Base-by-base conservation (phyloP, 495 filamentous ascomycete genomes). In the Penicillium turbatum region DNA sequence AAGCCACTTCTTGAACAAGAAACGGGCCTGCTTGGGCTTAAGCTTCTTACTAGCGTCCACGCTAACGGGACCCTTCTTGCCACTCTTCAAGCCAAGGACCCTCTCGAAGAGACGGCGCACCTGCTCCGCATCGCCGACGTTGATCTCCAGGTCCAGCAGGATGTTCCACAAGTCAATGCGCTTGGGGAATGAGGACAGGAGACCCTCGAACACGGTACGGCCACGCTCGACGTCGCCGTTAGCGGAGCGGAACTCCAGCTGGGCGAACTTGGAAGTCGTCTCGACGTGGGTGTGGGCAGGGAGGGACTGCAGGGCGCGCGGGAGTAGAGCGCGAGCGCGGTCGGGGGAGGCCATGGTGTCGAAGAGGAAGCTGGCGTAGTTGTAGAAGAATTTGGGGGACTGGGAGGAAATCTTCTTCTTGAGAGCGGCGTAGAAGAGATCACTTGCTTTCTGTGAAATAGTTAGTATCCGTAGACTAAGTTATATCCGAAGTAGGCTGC, bases 341-440 rank as follows among this genome's bases (percentile, higher is more conserved):
- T 86, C 84, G 0, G 88, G 82, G n/a, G 80, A 76, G 53, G 79
- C 74, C 41, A 81, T 70, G 24, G 79, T 86, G 47, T 82, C 81
- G 73, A 92, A 85, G 35, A 97, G 80, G 83, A 96, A 96, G 63
- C 84, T 87, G 38, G 92, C 92, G 70, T 96, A 96, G 77, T 97
- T 97, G 74, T 89, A 73, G 86, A 89, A 97, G 67, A 97, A 83
- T 41, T 85, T 78, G 15, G 86, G 84, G 10, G 83, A 82, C 43
- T 82, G 79, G 54, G 48, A 62, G 3, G 82, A 85, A 60, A 92
- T 85, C 72, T 92, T 95, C 70, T 90, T 93, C 75, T 92, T 93
- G 63, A 90, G 74, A 56, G 92, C 84, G 27, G 79, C 72, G 64
- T 88, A 85, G 78, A 96, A 97, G 61, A 97, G 84, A 9, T 82